These are phyloP conservation scores for Dactylis glomerata DNA, from an alignment of 176 grass and related monocot genomes.

Conservation along the genomic window DNA sequence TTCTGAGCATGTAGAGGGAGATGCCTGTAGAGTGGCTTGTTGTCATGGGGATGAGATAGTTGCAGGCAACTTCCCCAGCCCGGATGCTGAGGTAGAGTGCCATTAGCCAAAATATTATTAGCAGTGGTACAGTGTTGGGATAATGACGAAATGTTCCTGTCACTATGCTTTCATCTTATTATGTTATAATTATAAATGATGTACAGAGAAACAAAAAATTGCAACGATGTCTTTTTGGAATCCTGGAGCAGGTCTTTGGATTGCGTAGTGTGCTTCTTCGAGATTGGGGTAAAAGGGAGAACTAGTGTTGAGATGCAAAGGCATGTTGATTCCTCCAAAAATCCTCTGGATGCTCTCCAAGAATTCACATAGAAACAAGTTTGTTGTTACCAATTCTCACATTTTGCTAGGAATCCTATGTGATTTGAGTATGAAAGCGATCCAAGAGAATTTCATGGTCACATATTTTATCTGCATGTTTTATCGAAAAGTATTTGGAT, in stretches of 20 bases:
- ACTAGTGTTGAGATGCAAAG: not conserved
- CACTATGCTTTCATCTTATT: not conserved
- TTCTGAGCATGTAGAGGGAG: slow-evolving; percentile 16
- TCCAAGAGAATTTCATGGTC: too few species aligned
- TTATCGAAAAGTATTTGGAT: too few species aligned
- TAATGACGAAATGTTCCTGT: not conserved
- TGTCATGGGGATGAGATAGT: slow-evolving; percentile 11
- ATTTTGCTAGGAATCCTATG: too few species aligned
- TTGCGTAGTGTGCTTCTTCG: not conserved
- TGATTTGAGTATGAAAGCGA: too few species aligned
- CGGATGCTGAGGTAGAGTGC: slow-evolving; percentile 8
- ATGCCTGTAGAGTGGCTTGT: slow-evolving; percentile 36
- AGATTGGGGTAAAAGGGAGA: not conserved
- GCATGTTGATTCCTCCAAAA: not conserved
- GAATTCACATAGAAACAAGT: too few species aligned
- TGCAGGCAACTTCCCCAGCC: not conserved
- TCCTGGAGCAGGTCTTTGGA: not conserved
- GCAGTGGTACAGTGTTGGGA: not conserved
- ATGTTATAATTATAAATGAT: not conserved
- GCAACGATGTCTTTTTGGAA: not conserved
- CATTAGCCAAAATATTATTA: not conserved
- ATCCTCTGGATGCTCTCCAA: too few species aligned
- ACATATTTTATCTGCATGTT: too few species aligned
- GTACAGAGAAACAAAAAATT: not conserved
- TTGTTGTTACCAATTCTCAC: too few species aligned